Evolutionary conservation across 257 asterid species (phyloP).

Genomic region (Ilex asprella): DNA sequence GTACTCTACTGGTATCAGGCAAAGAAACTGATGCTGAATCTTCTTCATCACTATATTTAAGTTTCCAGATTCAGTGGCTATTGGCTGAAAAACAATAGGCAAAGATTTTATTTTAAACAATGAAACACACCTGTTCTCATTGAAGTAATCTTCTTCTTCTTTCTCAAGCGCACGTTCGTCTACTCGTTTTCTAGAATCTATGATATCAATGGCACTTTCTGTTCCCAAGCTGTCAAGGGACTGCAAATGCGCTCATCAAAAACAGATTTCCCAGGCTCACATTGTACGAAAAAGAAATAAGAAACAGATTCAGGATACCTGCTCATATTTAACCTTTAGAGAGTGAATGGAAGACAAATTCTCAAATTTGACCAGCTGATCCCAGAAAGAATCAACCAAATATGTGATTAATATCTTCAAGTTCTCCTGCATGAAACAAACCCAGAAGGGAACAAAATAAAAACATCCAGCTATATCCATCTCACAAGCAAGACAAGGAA

Average conservation of each 20-base stretch:
- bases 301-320: slow-evolving; percentile 40
- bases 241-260: slow-evolving; percentile 31
- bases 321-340: slow-evolving; percentile 83
- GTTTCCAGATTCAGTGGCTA: slow-evolving; percentile 12
- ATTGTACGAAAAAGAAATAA: not conserved
- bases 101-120: no score
- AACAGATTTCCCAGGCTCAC: slow-evolving; percentile 7
- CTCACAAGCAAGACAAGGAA: no score
- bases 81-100: not conserved
- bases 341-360: slow-evolving; percentile 56
- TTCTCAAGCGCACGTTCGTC: slow-evolving; percentile 92
- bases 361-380: slow-evolving; percentile 67
- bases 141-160: slow-evolving; percentile 95
- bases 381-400: slow-evolving; percentile 85
- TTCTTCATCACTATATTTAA: slow-evolving; percentile 76
- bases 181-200: slow-evolving; percentile 69
- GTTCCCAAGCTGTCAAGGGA: slow-evolving; percentile 56
- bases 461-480: no score
- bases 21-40: slow-evolving; percentile 76
- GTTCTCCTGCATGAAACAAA: slow-evolving; percentile 49
- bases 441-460: slow-evolving; percentile 9
- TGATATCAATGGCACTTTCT: slow-evolving; percentile 34
- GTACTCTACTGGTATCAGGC: slow-evolving; percentile 33
- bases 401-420: slow-evolving; percentile 67
- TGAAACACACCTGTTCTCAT: slow-evolving; percentile 67